Evolutionary conservation across 2,329 filamentous ascomycete species (phyloP), one percentile per base, ranked within the genome.

Genomic region (Sclerotinia glacialis): DNA sequence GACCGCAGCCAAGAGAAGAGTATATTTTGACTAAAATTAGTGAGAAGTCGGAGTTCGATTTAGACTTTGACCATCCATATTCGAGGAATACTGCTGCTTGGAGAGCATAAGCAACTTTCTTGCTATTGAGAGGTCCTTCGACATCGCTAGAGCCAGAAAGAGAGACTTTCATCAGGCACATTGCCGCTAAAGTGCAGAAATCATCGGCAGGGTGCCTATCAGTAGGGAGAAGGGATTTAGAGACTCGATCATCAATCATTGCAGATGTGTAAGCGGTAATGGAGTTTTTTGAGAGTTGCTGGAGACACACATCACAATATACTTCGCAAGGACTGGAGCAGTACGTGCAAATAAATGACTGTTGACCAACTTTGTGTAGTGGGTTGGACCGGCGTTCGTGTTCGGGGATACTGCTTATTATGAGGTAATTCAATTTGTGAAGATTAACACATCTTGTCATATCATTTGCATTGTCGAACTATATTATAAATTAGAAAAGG

Each of bases 11-110:
- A 34, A 80, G 69, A 40, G 75, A 74, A 34, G 73, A 69, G 67
- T 79, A 79, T 54, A 79, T 52, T 44, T 78, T 75, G 28, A 78
- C 72, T 8, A 80, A 72, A 14, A 79, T 64, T 26, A 79, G 73
- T 8, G 76, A 73, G 21, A 78, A 78, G 62, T 79, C 76, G 61
- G 76, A 78, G 67, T 80, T 79, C 58, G 77, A 72, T 69, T 76
- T 76, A 2, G 78, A 79, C 21, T 76, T 70, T 11, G 70, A 69
- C 65, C 70, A 72, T 9, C 74, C 72, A 61, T 72, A 75, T 62
- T 78, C 76, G 9, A 78, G 70, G 34, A 78, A 42, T 8, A 68
- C 62, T n/a, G 70, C 67, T 34, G 76, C 76, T 70, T 76, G 74
- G 49, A 78, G 58, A 12, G 75, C 28, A 60, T 74, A 72, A 9